Percentiles rank a stretch among this genome's conserved stretches.
Conservation (phyloP, 1,139 yeast species). For the Kodamaea sp. region DNA sequence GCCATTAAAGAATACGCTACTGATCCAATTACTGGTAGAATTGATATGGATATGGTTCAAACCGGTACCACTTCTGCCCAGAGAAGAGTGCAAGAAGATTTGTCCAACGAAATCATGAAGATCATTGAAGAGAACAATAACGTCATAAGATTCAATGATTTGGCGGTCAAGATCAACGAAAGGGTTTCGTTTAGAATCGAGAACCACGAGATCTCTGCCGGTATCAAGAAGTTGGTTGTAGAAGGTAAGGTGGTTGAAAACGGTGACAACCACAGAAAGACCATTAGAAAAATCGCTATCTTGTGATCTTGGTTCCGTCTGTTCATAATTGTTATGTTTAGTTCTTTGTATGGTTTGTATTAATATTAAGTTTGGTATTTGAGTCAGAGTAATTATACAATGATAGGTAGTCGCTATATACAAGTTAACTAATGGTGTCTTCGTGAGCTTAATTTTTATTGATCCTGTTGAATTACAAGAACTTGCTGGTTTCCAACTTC, state of each 20-base stretch:
- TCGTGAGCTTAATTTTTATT: too few relatives aligned
- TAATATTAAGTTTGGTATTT: too few relatives aligned
- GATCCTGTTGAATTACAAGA: too few relatives aligned
- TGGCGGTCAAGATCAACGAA: slow-evolving; percentile 66
- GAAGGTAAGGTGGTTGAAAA: slow-evolving; percentile 73
- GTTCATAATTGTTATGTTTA: neutral
- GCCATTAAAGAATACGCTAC: slow-evolving; percentile 98
- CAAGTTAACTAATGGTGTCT: too few relatives aligned
- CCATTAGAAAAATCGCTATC: slow-evolving; percentile 52
- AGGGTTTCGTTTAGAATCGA: slow-evolving; percentile 70
- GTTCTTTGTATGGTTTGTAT: neutral
- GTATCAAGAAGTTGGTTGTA: slow-evolving; percentile 65
- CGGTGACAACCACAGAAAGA: slow-evolving; percentile 75
- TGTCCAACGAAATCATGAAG: slow-evolving; percentile 59
- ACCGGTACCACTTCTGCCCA: slow-evolving; percentile 94
- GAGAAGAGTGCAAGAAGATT: slow-evolving; percentile 74
- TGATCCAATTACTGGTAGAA: slow-evolving; percentile 94
- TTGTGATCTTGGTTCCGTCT: slow-evolving; percentile 8
- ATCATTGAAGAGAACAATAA: slow-evolving; percentile 43
- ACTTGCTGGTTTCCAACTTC: slow-evolving; percentile 17
- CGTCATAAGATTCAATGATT: slow-evolving; percentile 59
- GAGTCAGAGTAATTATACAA: too few relatives aligned
- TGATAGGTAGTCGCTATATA: too few relatives aligned
- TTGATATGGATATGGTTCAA: slow-evolving; percentile 96
- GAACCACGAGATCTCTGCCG: slow-evolving; percentile 67